Evolutionary conservation across 169 alveolate species (phyloP).

Genomic region (Plasmodium ovale): DNA sequence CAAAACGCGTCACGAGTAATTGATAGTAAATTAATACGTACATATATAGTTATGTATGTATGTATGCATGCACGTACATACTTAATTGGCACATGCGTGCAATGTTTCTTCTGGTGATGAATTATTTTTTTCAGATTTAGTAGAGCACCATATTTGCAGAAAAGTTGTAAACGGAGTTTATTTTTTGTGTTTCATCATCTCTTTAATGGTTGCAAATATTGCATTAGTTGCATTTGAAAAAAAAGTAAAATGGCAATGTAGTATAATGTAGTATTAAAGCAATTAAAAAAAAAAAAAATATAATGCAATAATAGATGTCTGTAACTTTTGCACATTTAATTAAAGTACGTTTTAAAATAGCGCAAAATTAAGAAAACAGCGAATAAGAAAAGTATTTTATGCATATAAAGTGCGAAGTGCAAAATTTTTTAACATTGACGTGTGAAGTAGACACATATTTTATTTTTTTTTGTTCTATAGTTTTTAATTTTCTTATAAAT

Average conservation of each 20-base stretch:
- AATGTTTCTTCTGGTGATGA: not conserved
- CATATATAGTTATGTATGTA: not conserved
- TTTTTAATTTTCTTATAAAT: conserved; percentile 10
- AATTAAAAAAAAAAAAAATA: not conserved
- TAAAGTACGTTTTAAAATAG: conserved; percentile 4
- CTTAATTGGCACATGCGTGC: not conserved
- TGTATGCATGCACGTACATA: not conserved
- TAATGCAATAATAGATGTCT: not conserved
- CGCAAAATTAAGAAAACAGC: not conserved
- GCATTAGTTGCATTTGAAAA: conserved; percentile 8
- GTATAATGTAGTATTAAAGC: not conserved
- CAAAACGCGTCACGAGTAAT: too few species aligned
- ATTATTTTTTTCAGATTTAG: not conserved
- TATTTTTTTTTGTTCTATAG: conserved; percentile 7
- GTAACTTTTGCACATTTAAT: not conserved
- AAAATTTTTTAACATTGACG: conserved; percentile 2
- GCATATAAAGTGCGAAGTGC: conserved; percentile 45
- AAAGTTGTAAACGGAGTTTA: not conserved
- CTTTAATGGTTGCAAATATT: conserved; percentile 6
- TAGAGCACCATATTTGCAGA: conserved; percentile 63
- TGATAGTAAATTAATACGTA: not conserved
- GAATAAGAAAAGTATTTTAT: conserved; percentile 11
- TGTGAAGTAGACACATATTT: conserved; percentile 13
- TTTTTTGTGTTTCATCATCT: conserved; percentile 4
- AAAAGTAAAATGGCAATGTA: too few species aligned